Base-by-base conservation (phyloP, 805 yeast species). In the Isabelozyma pseudorhagii region DNA sequence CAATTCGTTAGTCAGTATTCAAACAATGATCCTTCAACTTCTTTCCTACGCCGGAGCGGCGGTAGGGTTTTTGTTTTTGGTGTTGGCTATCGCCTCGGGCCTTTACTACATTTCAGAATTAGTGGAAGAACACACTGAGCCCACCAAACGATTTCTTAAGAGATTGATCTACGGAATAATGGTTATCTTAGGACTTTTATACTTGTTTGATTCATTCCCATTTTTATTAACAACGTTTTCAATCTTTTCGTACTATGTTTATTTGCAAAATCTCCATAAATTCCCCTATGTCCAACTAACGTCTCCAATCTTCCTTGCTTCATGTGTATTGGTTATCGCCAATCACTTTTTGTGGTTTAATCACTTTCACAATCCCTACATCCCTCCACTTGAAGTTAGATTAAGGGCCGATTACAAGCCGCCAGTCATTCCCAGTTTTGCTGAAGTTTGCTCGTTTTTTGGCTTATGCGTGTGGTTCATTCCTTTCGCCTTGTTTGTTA, bases 391-490 rank as follows among this genome's bases (percentile, higher is more conserved):
- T 55, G 76, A 78, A 52, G 80, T 74, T 54, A 66, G 87, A 57
- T 71, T 85, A 60, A 76, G 71, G 55, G 78, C 88, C 45, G 76
- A 77, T 45, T 85, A 83, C 60, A 68, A 68, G 18, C 81, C 88
- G 44, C 87, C 87, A 11, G 79, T 81, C 43, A 80, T 89, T 47
- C 96, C 96, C 1, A 77, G 87, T 10, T 93, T 93, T 62, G 76
- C 91, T 1, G 97, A 94, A 63, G 89, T 94, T 4, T 89, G 97
- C n/a, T 87, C 97, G 3, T 94, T 94, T 66, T 92, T 94, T 63
- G 99, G 97, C 1, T 69, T 94, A 40, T 85, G 94, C 59, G 84
- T 94, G 15, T 94, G 99, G 99, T 78, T 93, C 51, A 81, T 94
- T 28, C 99, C 99, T 34, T 90, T 94, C 66, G 85, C 97, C 4